Base-by-base conservation (phyloP, 2,329 filamentous ascomycete species). In the Colletotrichum sp. region DNA sequence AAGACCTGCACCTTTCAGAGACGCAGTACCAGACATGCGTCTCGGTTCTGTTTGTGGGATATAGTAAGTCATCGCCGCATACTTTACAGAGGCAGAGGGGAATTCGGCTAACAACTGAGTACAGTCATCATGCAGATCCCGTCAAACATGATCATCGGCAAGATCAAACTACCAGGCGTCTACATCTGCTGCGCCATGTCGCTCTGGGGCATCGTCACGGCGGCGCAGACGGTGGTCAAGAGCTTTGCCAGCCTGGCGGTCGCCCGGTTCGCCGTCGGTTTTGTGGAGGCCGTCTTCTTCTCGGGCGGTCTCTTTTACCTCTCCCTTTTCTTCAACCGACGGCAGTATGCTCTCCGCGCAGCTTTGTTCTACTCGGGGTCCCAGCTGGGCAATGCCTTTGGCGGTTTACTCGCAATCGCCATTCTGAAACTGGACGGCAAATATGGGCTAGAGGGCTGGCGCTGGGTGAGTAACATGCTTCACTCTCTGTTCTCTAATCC, bases 21-120 rank as follows among this genome's bases (percentile, higher is more conserved):
- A 74, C 72, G 48, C 43, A 83, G 70, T 83, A 83, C 28, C 81
- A 84, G 64, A 82, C 81, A 0, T 82, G 81, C 48, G 81, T 83
- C 30, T 83, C 82, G 1, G 81, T 83, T 24, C 79, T 83, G 0
- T 83, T 82, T 34, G 81, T 81, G 24, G 82, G 77, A 14, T 79
- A 79, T 32, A 76, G 36, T 32, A 65, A 52, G 62, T 30, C 28
- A 68, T 13, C 8, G 55, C 16, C 1, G 10, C 21, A 65, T 16
- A 28, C 14, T 18, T 56, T 18, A 18, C 24, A 26, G 9, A 13
- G 21, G 3, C 13, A 18, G 14, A 13, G 32, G 32, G 26, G 26
- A 21, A 21, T 21, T 9, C 1, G 1, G 34, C 62, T 48, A 4
- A 64, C 36, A 48, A 7, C 8, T 14, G 16, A n/a, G n/a, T 0